Percentiles rank a stretch among this genome's conserved stretches.
Conservation (phyloP, 345 rosid genomes). For the Hibiscus trionum region DNA sequence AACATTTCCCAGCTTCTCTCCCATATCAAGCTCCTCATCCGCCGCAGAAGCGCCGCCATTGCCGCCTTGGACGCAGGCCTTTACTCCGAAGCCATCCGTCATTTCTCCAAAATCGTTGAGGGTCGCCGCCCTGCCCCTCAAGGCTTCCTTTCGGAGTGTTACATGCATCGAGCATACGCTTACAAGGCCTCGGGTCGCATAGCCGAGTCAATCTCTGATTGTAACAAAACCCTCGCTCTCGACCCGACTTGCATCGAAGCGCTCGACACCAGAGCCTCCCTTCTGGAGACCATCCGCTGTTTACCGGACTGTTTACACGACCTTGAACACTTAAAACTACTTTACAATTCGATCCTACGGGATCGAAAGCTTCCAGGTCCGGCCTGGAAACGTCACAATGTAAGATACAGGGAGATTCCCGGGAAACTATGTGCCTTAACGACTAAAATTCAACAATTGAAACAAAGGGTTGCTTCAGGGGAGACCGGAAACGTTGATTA, state of each 20-base stretch:
- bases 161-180: constrained; percentile 73
- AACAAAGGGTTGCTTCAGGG: constrained; percentile 66
- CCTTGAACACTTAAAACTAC: constrained; percentile 76
- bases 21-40: constrained; percentile 75
- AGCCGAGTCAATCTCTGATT: constrained; percentile 82
- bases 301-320: constrained; percentile 83
- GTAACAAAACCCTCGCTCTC: constrained; percentile 75
- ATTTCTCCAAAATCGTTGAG: constrained; percentile 78
- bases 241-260: constrained; percentile 82
- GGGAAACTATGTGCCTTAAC: constrained; percentile 67
- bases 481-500: constrained; percentile 78
- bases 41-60: constrained; percentile 80
- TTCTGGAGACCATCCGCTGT: constrained; percentile 72
- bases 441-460: constrained; percentile 49
- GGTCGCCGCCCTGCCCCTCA: constrained; percentile 83
- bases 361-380: constrained; percentile 91
- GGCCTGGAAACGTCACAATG: constrained; percentile 79
- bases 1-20: constrained; percentile 57
- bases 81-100: constrained; percentile 76
- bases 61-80: constrained; percentile 84
- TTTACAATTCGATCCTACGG: constrained; percentile 73
- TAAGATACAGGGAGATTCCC: constrained; percentile 74
- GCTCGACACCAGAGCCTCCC: constrained; percentile 72
- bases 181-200: constrained; percentile 64
- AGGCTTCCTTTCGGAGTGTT: constrained; percentile 82